Base-by-base conservation (phyloP, 1,284 basidiomycete genomes). In the Rhodotorula sp. region DNA sequence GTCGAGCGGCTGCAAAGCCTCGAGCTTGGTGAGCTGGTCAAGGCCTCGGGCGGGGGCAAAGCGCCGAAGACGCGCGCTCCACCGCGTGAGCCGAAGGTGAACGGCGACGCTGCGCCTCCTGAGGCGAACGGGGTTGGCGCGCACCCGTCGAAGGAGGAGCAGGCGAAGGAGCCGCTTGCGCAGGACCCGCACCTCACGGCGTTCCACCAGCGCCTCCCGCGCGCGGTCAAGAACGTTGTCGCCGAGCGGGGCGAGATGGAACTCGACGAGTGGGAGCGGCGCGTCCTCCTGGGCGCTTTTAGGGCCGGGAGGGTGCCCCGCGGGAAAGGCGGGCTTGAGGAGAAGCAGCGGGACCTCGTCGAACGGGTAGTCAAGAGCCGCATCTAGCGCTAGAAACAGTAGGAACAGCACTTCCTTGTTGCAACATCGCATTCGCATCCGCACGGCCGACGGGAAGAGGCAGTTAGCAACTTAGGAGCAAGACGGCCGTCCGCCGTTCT, bases 121-220 rank as follows among this genome's bases (percentile, higher is more conserved):
- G 59, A 27, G 50, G n/a, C 15, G 25, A 36, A 36, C 37, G 61
- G 25, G 13, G 44, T 6, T 13, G 46, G 13, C 39, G 37, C n/a
- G 17, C 29, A 29, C 8, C 27, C 10, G n/a, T 27, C 7, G 48
- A 19, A 60, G 37, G 56, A 48, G 10, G 44, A 41, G 36, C 39
- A 61, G 27, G 63, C 60, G 27, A n/a, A 10, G n/a, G 34, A 34
- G 41, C 44, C 15, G 46, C 54, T 53, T 5, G 25, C 39, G 48
- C 32, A 53, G 36, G 70, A 72, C 37, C 50, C 70, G 29, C 34
- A 55, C 36, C 58, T 76, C 13, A 48, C 36, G 17, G 25, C 60
- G 21, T 75, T 77, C 73, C 48, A 58, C 12, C 64, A 69, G 37
- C 73, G 73, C 5, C 61, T 77, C 10, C 71, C 75, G 8, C 66